Conservation (phyloP, 1,284 basidiomycete species). For the Ganoderma multipileum region DNA sequence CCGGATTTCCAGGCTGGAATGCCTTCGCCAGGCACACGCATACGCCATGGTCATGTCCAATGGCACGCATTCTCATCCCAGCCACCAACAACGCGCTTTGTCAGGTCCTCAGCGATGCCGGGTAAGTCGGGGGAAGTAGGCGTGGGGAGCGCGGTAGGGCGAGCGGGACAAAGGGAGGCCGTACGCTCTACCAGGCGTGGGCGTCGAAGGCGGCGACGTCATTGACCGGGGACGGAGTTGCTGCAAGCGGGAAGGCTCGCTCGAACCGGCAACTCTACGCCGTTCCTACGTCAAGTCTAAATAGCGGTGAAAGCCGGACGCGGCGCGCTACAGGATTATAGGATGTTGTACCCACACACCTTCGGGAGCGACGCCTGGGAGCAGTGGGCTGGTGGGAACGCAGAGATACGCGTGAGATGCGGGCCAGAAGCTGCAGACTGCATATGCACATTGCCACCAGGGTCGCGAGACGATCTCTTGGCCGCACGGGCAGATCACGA, state of each 20-base stretch:
- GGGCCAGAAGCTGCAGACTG: constrained; percentile 1
- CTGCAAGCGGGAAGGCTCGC: constrained; percentile 15
- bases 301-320: constrained; percentile 24
- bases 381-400: constrained; percentile 17
- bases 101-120: constrained; percentile 12
- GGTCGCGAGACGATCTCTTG: neutral
- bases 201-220: constrained; percentile 10
- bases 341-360: constrained; percentile 1
- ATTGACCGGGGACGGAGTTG: constrained; percentile 11
- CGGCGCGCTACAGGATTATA: neutral
- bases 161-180: constrained; percentile 20
- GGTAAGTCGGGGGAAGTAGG: constrained; percentile 18
- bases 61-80: constrained; percentile 14
- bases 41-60: constrained; percentile 3
- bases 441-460: constrained; percentile 7
- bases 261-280: constrained; percentile 31
- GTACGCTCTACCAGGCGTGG: neutral
- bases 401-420: constrained; percentile 22
- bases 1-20: constrained; percentile 7
- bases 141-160: constrained; percentile 14
- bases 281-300: constrained; percentile 29
- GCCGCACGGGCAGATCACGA: constrained; percentile 15
- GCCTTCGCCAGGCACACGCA: constrained; percentile 25
- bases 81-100: constrained; percentile 9
- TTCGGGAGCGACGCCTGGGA: constrained; percentile 23